phyloP scores from a whole-genome alignment of 192 early-diverging fungal species.

The Coemansia sp. region DNA sequence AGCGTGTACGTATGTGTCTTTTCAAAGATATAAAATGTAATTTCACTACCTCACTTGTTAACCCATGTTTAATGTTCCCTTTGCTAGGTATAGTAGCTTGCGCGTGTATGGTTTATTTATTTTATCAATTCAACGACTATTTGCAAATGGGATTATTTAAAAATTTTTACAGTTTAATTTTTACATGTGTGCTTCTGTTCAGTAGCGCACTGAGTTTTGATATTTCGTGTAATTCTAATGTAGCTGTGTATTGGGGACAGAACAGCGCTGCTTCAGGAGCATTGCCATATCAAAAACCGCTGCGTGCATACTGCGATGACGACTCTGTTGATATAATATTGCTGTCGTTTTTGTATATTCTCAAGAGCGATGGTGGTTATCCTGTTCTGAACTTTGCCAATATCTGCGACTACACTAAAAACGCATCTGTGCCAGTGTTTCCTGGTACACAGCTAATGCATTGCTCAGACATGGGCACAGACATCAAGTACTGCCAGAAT shows the following conservation, averaged over 20 bases:
- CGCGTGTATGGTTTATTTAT: no score
- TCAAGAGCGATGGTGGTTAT: slow-evolving; percentile 60
- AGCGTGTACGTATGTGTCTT: no score
- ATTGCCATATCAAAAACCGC: slow-evolving; percentile 51
- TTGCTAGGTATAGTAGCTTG: no score
- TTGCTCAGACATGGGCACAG: slow-evolving; percentile 67
- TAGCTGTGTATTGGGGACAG: slow-evolving; percentile 63
- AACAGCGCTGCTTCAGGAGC: slow-evolving; percentile 55
- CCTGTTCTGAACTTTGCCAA: slow-evolving; percentile 73
- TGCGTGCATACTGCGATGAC: slow-evolving; percentile 62
- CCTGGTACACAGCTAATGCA: slow-evolving; percentile 64
- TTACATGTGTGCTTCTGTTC: not conserved
- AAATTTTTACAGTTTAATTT: not conserved
- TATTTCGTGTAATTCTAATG: slow-evolving; percentile 52
- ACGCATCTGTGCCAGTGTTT: slow-evolving; percentile 52
- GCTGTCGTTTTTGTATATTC: slow-evolving; percentile 67
- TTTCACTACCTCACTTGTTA: no score
- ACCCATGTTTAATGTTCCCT: no score
- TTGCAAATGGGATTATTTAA: not conserved
- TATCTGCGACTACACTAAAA: slow-evolving; percentile 60
- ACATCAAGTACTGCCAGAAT: slow-evolving; percentile 72
- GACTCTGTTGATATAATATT: slow-evolving; percentile 58
- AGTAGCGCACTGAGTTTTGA: slow-evolving; percentile 40
- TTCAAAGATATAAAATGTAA: no score
- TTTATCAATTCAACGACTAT: no score